These are phyloP conservation scores for Lentinula detonsa DNA, from an alignment of 768 basidiomycete genomes.

Conservation along the genomic window DNA sequence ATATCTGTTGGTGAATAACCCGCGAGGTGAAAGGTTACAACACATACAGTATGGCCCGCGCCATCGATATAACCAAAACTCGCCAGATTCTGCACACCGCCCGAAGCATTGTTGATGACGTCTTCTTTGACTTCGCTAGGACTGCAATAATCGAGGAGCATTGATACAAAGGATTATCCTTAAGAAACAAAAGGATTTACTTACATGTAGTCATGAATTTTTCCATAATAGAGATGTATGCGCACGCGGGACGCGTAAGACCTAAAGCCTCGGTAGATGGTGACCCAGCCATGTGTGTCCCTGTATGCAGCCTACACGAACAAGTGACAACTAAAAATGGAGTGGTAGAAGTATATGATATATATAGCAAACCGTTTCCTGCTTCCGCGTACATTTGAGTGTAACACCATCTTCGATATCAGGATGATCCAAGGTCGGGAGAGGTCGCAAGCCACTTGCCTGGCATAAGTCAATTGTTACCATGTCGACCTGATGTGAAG, in stretches of 20 bases:
- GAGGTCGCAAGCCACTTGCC: conserved; percentile 2
- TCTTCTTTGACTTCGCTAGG: neutral
- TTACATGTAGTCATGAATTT: conserved; percentile 37
- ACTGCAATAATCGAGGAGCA: neutral
- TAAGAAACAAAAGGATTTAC: conserved; percentile 4
- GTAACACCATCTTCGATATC: conserved; percentile 41
- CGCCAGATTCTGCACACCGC: neutral
- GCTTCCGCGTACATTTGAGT: conserved; percentile 37
- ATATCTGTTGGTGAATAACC: too few relatives aligned
- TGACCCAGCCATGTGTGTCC: conserved; percentile 25
- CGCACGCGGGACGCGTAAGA: conserved; percentile 26
- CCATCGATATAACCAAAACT: conserved; percentile 1
- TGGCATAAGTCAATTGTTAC: neutral
- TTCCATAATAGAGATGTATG: conserved; percentile 42
- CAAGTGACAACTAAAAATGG: neutral
- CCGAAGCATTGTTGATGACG: neutral
- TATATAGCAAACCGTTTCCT: conserved; percentile 32
- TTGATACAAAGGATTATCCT: neutral
- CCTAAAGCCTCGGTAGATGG: conserved; percentile 27
- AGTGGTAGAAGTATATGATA: conserved; percentile 1
- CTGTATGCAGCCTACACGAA: conserved; percentile 35
- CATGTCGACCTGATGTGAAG: neutral
- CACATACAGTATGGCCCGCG: neutral
- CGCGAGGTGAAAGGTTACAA: too few relatives aligned
- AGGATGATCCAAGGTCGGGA: conserved; percentile 23